Evolutionary conservation across 139 green algal species (phyloP).

Genomic region (Zygnema cylindricum): DNA sequence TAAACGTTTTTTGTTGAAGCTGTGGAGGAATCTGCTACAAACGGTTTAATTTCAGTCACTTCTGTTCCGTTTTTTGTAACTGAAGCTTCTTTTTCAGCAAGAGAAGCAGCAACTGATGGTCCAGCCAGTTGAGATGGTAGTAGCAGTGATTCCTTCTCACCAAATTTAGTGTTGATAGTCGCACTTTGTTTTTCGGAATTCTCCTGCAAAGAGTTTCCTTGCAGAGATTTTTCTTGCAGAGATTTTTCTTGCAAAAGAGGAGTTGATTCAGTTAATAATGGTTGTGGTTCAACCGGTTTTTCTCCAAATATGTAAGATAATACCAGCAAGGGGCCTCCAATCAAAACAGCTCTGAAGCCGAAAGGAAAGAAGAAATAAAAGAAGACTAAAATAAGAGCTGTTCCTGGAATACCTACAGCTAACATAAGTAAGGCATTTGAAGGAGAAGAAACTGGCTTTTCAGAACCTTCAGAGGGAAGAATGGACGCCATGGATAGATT

Average conservation of each 20-base stretch:
- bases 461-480: too few species aligned
- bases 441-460: too few species aligned
- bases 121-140: not conserved
- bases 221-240: not conserved
- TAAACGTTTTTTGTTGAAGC: not conserved
- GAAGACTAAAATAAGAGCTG: too few species aligned
- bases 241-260: not conserved
- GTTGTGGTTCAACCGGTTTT: not conserved
- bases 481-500: too few species aligned
- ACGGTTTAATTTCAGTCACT: not conserved
- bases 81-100: too few species aligned
- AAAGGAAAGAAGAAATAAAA: not conserved
- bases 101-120: constrained; percentile 11
- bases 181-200: too few species aligned
- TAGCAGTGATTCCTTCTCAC: not conserved
- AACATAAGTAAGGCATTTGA: too few species aligned
- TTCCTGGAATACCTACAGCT: too few species aligned
- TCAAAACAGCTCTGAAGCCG: not conserved
- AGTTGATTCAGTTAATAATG: not conserved
- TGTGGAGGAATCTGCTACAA: not conserved
- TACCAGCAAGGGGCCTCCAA: not conserved
- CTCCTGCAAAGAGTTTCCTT: too few species aligned
- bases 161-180: too few species aligned
- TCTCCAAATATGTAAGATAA: not conserved
- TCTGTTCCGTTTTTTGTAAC: too few species aligned